These are phyloP conservation scores for Penicillium sclerotiorum DNA, from an alignment of 2,329 filamentous ascomycete species.

Conservation along the genomic window DNA sequence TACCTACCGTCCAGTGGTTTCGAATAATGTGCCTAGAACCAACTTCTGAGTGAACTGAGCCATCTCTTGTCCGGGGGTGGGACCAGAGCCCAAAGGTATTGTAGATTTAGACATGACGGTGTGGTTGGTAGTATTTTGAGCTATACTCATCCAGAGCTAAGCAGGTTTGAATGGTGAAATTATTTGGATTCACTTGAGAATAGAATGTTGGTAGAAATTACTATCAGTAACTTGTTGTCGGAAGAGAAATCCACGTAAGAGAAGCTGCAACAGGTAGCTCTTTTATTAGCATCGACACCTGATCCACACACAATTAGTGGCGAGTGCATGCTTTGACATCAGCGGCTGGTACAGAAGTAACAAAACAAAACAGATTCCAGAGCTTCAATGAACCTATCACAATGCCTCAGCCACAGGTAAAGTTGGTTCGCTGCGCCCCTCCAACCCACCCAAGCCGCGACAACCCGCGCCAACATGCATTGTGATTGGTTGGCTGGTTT, in stretches of 20 bases:
- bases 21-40: slow-evolving; percentile 98
- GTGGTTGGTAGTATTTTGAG: background rate
- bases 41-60: slow-evolving; percentile 97
- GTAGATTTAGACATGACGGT: slow-evolving; percentile 8
- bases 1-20: slow-evolving; percentile 89
- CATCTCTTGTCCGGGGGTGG: slow-evolving; percentile 57
- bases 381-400: background rate
- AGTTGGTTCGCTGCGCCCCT: background rate
- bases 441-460: background rate
- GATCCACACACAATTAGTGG: slow-evolving; percentile 8
- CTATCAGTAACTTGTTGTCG: too few species aligned
- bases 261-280: background rate
- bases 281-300: slow-evolving; percentile 3
- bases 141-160: background rate
- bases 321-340: slow-evolving; percentile 10
- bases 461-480: background rate
- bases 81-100: background rate
- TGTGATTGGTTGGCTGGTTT: background rate
- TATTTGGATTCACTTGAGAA: too few species aligned
- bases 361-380: background rate
- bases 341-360: slow-evolving; percentile 11
- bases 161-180: too few species aligned
- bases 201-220: background rate
- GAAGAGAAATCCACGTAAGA: background rate
- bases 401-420: background rate